Conservation (phyloP, 1,284 basidiomycete genomes). For the Tilletia indica region DNA sequence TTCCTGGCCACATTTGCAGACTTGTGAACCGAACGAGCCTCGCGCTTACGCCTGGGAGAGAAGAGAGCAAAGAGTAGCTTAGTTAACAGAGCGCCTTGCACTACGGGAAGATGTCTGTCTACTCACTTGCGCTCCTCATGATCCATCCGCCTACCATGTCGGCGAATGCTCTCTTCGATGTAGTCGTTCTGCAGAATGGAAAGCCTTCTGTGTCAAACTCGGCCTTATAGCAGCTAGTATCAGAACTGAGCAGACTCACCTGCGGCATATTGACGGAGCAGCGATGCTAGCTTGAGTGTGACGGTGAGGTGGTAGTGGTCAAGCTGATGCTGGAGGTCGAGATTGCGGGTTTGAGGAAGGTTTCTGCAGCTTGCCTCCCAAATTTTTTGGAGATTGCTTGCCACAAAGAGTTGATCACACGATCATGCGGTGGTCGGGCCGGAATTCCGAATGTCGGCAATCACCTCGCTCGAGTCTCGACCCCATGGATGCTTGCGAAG, state of each 20-base stretch:
- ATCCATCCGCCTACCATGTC: slow-evolving; percentile 53
- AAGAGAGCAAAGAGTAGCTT: background rate
- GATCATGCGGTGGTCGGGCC: too few species aligned
- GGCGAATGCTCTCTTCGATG: slow-evolving; percentile 58
- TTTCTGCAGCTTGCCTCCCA: too few species aligned
- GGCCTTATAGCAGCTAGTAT: background rate
- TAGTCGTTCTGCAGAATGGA: slow-evolving; percentile 56
- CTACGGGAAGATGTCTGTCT: too few species aligned
- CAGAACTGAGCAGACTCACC: background rate
- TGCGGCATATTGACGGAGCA: background rate
- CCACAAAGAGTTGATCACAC: too few species aligned
- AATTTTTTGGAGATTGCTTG: too few species aligned
- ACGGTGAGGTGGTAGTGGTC: too few species aligned
- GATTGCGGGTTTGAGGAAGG: too few species aligned
- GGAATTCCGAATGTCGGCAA: too few species aligned
- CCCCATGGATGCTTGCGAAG: too few species aligned
- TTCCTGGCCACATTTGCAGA: slow-evolving; percentile 85
- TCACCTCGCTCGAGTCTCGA: too few species aligned
- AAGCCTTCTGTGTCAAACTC: background rate
- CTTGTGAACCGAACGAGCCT: slow-evolving; percentile 86
- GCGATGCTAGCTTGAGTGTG: too few species aligned
- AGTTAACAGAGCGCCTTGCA: background rate
- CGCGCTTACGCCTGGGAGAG: slow-evolving; percentile 69
- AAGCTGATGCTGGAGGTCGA: too few species aligned
- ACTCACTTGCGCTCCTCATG: slow-evolving; percentile 51